These are phyloP conservation scores for Orbilia quercus DNA, from an alignment of 2,329 filamentous ascomycete genomes.

Conservation along the genomic window DNA sequence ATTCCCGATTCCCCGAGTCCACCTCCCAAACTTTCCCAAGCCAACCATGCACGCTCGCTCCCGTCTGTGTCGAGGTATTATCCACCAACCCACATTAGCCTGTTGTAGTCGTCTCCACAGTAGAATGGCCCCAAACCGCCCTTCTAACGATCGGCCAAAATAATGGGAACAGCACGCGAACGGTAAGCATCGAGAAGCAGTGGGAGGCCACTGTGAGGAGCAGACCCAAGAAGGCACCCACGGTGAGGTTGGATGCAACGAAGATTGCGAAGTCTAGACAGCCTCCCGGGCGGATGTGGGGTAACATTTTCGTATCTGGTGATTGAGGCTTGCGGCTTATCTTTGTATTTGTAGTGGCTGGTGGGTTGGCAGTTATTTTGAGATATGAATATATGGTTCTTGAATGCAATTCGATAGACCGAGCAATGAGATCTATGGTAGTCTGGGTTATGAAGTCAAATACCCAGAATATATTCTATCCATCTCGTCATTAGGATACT, in stretches of 20 bases:
- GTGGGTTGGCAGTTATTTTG: too few species aligned
- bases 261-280: too few species aligned
- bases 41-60: not conserved
- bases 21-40: not conserved
- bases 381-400: too few species aligned
- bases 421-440: too few species aligned
- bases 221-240: too few species aligned
- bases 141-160: constrained; percentile 3
- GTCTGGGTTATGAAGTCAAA: not conserved
- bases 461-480: not conserved
- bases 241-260: too few species aligned
- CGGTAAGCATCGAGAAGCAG: not conserved
- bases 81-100: constrained; percentile 17
- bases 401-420: too few species aligned
- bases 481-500: not conserved
- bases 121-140: not conserved
- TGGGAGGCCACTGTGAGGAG: not conserved
- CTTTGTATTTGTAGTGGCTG: not conserved
- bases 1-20: not conserved
- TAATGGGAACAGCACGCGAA: not conserved
- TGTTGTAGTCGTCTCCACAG: not conserved
- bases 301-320: too few species aligned
- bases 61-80: too few species aligned
- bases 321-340: too few species aligned
- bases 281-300: too few species aligned